Base-by-base conservation (phyloP, 805 yeast genomes). In the Myxozyma udenii region DNA sequence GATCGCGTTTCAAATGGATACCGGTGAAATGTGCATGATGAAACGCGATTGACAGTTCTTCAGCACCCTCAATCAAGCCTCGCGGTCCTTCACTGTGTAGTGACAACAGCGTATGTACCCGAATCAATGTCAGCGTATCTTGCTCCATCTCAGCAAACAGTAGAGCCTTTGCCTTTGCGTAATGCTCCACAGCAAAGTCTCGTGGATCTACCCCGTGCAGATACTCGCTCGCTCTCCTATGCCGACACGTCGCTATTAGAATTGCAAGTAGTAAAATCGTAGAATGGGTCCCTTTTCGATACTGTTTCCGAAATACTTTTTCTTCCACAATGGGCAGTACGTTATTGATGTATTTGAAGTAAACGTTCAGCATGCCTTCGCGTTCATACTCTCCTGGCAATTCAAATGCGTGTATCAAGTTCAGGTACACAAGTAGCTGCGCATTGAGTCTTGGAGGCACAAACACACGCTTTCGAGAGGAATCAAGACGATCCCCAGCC, bases 311-410 rank as follows among this genome's bases (percentile, higher is more conserved):
- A 58, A 75, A 72, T 44, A 66, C 68, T 30, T 62, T 64, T 61
- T 70, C 74, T 53, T 72, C 70, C 6, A 75, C 62, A 26, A 76
- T 59, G 1, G 78, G 79, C 42, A 75, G 64, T 2, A 71, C 53
- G 18, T 66, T 55, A 59, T 75, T 73, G n/a, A 74, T 62, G 36
- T 71, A 68, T 49, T 64, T 67, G 55, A 73, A 72, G 58, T 71
- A 75, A 1, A 75, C 55, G 30, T 67, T 61, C 37, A 71, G 66
- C 30, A 75, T 63, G 1, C 65, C 70, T 7, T 63, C 68, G 2
- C 69, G 55, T 41, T 66, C 61, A 9, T 61, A 55, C 30, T 70
- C 52, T 28, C 55, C 55, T 12, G 67, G 69, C 57, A 72, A 56
- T 4, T 69, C 66, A 52, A 73, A 72, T 16, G 76, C 75, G 32